Evolutionary conservation across 1,284 basidiomycete genomes (phyloP).

Genomic region (Rhodotorula sp.): DNA sequence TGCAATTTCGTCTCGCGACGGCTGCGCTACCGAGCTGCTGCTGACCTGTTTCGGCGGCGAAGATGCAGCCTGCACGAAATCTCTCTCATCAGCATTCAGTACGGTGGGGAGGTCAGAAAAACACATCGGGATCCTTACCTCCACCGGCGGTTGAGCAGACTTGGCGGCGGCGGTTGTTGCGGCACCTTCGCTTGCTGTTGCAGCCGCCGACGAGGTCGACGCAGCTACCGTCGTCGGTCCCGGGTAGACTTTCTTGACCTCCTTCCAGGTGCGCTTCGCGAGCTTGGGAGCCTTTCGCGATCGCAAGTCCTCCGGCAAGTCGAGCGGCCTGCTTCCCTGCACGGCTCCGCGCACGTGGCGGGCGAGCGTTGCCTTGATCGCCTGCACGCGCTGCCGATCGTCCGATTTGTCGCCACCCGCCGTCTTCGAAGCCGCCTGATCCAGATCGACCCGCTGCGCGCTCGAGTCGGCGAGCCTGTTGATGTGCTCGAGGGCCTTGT

Average conservation of each 20-base stretch:
- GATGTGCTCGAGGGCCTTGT: not conserved
- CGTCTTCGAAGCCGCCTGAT: not conserved
- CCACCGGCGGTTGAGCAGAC: too few relatives aligned
- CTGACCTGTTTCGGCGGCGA: not conserved
- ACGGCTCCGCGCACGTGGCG: not conserved
- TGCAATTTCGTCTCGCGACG: too few relatives aligned
- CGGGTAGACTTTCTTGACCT: not conserved
- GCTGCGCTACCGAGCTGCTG: too few relatives aligned
- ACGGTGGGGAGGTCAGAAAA: too few relatives aligned
- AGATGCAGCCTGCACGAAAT: too few relatives aligned
- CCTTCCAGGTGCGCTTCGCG: not conserved
- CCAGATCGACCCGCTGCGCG: not conserved
- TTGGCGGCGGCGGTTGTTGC: too few relatives aligned
- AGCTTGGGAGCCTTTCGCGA: not conserved
- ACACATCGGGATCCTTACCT: too few relatives aligned
- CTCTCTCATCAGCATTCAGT: too few relatives aligned
- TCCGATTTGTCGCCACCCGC: too few relatives aligned
- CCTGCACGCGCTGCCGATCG: not conserved
- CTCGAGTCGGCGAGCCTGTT: not conserved
- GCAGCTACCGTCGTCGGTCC: not conserved
- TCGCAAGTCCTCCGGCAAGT: not conserved
- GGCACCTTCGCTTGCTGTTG: not conserved
- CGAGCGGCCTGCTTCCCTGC: not conserved
- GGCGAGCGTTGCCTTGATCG: not conserved
- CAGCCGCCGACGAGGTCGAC: not conserved